Base-by-base conservation (phyloP, 2,329 filamentous ascomycete species). In the Fusarium anguioides region DNA sequence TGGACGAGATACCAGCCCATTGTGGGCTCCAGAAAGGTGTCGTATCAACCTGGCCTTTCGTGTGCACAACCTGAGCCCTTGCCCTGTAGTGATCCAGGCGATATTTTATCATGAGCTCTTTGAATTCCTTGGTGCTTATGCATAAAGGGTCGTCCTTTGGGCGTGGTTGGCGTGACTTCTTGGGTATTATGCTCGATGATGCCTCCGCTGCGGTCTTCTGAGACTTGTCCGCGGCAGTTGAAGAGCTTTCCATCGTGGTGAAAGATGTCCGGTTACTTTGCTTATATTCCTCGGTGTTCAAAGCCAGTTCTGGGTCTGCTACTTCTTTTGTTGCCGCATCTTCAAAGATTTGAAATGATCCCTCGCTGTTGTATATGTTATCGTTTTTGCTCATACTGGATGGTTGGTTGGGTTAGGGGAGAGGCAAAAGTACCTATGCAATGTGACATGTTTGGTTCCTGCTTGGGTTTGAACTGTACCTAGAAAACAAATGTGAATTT, bases 11-110 rank as follows among this genome's bases (percentile, higher is more conserved):
- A 5, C 52, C 44, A 8, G 58, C 60, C 36, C 55, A 65, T 20
- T 61, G 58, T 23, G 62, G 64, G 15, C 64, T 72, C 66, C 66
- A 72, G 18, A 71, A 57, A 27, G 58, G 29, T 18, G 69, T 72
- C 21, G 61, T 42, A 41, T 72, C 68, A 37, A 57, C n/a, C n/a
- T 72, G 60, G 8, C 33, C 52, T 9, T 47, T 64, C 9, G 27
- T 59, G 39, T 68, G 59, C 8, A 73, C 57, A 14, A 71, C 35
- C 7, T 24, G 45, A n/a, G 69, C 71, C 17, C 70, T 65, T 46
- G 60, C 50, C 24, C 48, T 60, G 63, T 66, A 72, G 20, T 60
- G 49, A 31, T 73, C 69, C 8, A 72, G 45, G 8, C 54, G 62
- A 45, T 49, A 48, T 15, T 35, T 39, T 10, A 73, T 48, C 56